These are phyloP conservation scores for Lenwebbia sp. DNA, from an alignment of 345 rosid species.

Conservation along the genomic window DNA sequence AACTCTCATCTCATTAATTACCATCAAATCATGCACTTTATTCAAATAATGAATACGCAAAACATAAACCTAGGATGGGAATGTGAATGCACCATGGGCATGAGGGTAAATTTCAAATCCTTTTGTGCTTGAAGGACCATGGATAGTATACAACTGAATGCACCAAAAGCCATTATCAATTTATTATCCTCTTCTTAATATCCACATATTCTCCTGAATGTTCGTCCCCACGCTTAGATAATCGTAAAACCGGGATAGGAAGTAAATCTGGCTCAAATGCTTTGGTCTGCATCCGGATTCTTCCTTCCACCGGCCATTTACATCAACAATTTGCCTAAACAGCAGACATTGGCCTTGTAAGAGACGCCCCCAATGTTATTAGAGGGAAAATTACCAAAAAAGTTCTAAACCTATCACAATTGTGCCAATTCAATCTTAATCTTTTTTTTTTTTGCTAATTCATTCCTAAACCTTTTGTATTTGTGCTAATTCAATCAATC, in stretches of 20 bases:
- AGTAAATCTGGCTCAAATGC: no score
- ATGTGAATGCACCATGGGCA: no score
- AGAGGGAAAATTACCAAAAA: no score
- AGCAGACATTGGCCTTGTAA: not conserved
- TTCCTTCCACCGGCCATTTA: not conserved
- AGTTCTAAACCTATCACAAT: no score
- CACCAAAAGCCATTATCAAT: not conserved
- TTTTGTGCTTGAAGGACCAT: not conserved
- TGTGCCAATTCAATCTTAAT: no score
- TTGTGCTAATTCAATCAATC: no score
- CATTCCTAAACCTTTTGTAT: no score
- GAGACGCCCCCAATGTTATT: no score
- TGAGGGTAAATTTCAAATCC: not conserved
- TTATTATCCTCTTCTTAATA: not conserved
- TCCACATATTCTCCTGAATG: no score
- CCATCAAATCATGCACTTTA: not conserved
- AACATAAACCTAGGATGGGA: no score
- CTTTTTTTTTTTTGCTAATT: no score
- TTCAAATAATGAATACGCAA: not conserved
- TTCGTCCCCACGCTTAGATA: not conserved
- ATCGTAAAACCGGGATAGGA: not conserved
- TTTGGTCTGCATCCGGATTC: not conserved
- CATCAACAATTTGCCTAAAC: not conserved
- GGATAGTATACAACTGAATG: not conserved
- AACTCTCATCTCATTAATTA: not conserved